A percentile compares a stretch with the other conserved stretches of the same genome.
Conservation (phyloP, 805 yeast genomes). For the Wickerhamiella allomyrinae region DNA sequence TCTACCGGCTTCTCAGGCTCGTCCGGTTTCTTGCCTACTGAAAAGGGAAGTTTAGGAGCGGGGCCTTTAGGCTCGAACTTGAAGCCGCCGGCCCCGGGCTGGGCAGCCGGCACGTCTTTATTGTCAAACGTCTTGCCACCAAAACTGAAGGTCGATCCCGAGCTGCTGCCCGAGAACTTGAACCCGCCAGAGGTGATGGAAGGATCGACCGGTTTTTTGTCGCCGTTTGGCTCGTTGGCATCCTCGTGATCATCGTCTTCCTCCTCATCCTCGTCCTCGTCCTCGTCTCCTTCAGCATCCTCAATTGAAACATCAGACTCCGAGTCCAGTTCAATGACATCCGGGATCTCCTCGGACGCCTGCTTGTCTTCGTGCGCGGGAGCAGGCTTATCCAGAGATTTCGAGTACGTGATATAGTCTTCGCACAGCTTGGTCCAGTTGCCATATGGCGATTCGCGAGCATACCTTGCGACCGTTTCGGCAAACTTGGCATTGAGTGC, state of each 20-base stretch:
- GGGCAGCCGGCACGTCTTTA: neutral
- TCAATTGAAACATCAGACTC: neutral
- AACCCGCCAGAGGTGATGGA: constrained; percentile 12
- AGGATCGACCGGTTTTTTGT: constrained; percentile 1
- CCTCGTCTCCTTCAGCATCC: too few species aligned
- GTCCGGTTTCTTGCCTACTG: neutral
- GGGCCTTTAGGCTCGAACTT: constrained; percentile 12
- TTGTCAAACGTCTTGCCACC: constrained; percentile 14
- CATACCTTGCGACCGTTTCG: constrained; percentile 8
- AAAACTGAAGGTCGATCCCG: constrained; percentile 11
- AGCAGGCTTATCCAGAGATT: neutral
- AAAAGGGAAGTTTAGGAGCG: neutral
- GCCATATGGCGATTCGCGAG: constrained; percentile 7
- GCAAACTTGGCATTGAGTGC: constrained; percentile 15
- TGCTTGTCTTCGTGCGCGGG: neutral
- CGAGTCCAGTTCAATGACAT: neutral
- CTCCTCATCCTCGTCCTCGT: neutral
- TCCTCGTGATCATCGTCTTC: neutral
- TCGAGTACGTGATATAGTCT: constrained; percentile 13
- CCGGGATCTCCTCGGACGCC: neutral
- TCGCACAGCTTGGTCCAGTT: constrained; percentile 15
- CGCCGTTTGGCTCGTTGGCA: neutral
- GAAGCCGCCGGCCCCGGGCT: constrained; percentile 1
- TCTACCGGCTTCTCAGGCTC: neutral
- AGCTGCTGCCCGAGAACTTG: constrained; percentile 9